phyloP scores from a whole-genome alignment of 2,329 filamentous ascomycete genomes.

The Xylariaceae sp. region DNA sequence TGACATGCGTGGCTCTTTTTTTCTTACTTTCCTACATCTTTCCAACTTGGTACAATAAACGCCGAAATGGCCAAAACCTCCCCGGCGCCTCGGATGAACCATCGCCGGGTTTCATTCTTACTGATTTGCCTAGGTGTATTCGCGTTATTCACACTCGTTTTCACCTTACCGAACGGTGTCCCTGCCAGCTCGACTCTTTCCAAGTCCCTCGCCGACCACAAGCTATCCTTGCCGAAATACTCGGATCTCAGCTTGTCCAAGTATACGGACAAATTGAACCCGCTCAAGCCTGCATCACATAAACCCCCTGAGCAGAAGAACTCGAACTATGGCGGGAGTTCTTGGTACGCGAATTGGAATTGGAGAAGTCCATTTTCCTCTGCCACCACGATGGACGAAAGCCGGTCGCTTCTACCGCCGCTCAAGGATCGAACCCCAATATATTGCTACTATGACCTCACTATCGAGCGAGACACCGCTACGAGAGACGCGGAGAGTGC shows the following conservation, averaged over 20 bases:
- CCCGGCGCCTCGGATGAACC: constrained; percentile 45
- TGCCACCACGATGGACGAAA: constrained; percentile 72
- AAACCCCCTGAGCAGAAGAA: constrained; percentile 69
- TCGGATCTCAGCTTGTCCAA: constrained; percentile 42
- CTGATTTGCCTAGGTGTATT: constrained; percentile 47
- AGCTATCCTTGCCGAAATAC: constrained; percentile 44
- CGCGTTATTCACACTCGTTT: constrained; percentile 48
- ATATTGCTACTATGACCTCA: constrained; percentile 86
- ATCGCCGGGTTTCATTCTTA: constrained; percentile 48
- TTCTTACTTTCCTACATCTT: background rate
- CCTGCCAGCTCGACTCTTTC: constrained; percentile 45
- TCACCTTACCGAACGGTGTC: constrained; percentile 44
- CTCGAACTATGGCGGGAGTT: constrained; percentile 70
- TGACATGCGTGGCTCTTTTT: constrained; percentile 1
- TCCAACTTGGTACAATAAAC: constrained; percentile 2
- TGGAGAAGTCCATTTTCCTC: constrained; percentile 90
- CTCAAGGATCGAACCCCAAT: constrained; percentile 64
- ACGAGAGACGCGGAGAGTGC: constrained; percentile 69
- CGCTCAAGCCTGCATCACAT: constrained; percentile 65
- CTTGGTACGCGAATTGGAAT: constrained; percentile 85
- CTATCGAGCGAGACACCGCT: constrained; percentile 54
- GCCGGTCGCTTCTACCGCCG: constrained; percentile 76
- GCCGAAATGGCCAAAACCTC: constrained; percentile 42
- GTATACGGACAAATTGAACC: constrained; percentile 48
- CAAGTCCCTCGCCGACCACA: constrained; percentile 43